A percentile compares a stretch with the other conserved stretches of the same genome.
Conservation (phyloP, 192 early-diverging fungal genomes). For the Tieghemiomyces parasiticus region DNA sequence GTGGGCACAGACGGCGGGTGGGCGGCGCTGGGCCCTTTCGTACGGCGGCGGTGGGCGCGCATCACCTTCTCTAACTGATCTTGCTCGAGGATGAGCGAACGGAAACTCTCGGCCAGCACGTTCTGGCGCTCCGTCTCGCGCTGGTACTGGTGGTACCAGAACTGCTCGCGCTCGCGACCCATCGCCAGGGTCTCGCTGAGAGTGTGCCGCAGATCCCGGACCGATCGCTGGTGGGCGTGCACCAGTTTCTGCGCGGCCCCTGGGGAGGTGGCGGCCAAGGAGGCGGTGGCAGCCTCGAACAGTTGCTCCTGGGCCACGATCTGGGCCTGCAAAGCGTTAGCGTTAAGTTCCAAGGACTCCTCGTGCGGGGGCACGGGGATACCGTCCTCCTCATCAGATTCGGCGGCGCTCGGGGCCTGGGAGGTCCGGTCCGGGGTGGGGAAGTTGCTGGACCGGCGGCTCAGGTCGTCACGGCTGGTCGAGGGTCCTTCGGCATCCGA, state of each 20-base stretch:
- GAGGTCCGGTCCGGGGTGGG: background rate
- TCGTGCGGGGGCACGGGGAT: slow-evolving; percentile 26
- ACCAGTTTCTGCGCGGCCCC: slow-evolving; percentile 17
- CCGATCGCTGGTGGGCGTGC: slow-evolving; percentile 11
- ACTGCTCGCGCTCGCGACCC: slow-evolving; percentile 26
- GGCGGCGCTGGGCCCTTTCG: background rate
- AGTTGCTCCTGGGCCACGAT: slow-evolving; percentile 41
- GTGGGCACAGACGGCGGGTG: background rate
- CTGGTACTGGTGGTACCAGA: slow-evolving; percentile 26
- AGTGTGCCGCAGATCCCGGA: background rate
- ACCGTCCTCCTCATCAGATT: slow-evolving; percentile 28
- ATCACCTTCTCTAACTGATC: slow-evolving; percentile 28
- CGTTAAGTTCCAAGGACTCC: slow-evolving; percentile 25
- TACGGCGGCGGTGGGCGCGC: slow-evolving; percentile 11
- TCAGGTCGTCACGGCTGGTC: background rate
- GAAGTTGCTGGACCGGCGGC: background rate
- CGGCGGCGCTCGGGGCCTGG: slow-evolving; percentile 18
- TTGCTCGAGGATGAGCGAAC: slow-evolving; percentile 24
- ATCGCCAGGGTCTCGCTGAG: slow-evolving; percentile 19
- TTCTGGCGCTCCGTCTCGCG: slow-evolving; percentile 29
- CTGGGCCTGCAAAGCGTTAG: slow-evolving; percentile 39
- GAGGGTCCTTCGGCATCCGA: background rate
- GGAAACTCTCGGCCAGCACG: slow-evolving; percentile 30
- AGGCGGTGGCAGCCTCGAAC: slow-evolving; percentile 19
- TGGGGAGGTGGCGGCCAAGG: slow-evolving; percentile 9